Conservation (phyloP, 495 filamentous ascomycete genomes). For the Tuber calosporum region DNA sequence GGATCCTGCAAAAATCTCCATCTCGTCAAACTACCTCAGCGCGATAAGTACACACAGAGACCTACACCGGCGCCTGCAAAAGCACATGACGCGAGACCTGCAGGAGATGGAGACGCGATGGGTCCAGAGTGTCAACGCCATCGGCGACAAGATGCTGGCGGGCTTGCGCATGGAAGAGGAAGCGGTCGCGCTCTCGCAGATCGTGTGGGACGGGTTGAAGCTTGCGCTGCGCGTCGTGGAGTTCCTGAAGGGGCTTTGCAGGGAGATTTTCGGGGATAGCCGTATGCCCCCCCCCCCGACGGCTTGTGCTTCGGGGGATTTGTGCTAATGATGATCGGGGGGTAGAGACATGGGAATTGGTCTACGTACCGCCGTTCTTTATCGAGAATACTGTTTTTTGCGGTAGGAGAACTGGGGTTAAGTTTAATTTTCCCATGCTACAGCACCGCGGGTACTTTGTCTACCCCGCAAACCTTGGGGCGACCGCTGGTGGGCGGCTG, state of each 20-base stretch:
- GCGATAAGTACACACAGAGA: not conserved
- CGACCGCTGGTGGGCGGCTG: not conserved
- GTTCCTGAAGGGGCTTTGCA: not conserved
- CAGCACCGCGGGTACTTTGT: not conserved
- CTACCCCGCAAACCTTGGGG: not conserved
- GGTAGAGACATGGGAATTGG: not conserved
- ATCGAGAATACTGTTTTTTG: not conserved
- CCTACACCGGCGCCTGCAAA: not conserved
- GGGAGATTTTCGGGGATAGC: not conserved
- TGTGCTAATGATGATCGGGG: not conserved
- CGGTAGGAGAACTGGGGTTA: not conserved
- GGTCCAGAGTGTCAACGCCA: not conserved
- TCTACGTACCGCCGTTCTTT: not conserved
- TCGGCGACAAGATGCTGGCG: not conserved
- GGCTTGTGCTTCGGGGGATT: not conserved
- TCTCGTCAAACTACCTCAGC: not conserved
- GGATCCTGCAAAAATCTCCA: not conserved
- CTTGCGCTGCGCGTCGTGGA: not conserved
- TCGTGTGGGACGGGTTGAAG: constrained; percentile 3
- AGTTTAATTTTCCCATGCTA: not conserved
- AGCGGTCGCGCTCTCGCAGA: not conserved
- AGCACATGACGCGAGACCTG: not conserved
- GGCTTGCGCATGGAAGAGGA: not conserved
- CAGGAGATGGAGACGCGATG: not conserved
- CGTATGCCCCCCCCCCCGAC: not conserved